Base-by-base conservation (phyloP, 2,329 filamentous ascomycete genomes). In the Daldinia eschscholtzii region DNA sequence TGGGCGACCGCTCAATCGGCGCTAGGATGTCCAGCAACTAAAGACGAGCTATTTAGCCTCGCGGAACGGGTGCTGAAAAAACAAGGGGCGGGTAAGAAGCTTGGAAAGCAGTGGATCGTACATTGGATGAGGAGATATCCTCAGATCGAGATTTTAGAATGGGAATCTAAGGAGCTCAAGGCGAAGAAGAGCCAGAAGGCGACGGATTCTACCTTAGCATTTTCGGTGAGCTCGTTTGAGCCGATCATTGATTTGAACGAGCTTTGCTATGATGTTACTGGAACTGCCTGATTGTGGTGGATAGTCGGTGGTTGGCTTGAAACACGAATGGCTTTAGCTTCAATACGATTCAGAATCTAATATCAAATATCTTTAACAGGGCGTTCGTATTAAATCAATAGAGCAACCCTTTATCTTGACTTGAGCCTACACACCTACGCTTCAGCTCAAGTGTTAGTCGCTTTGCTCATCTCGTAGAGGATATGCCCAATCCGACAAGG, bases 61-160 rank as follows among this genome's bases (percentile, higher is more conserved):
- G 76, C 74, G 1, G 70, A 73, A 9, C 69, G 64, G 10, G 74
- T 74, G 13, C 37, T 75, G 42, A 61, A 56, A 57, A 75, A 72
- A 12, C 67, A 72, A 33, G 68, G 63, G 0, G 26, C 46, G 10
- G 69, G 63, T 12, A 70, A 68, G 48, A 70, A 50, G 42, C 61
- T 76, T 4, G 75, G 75, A 13, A 76, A 74, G 61, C 74, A 75
- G 64, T 76, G 75, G 75, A 72, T 77, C 23, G 66, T 57, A 6
- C 74, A 77, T 30, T 77, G 72, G 72, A 71, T 74, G 65, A 69
- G 71, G 50, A 55, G 74, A 28, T 73, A 74, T 48, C 72, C 73
- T 12, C 46, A 72, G 3, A 57, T 75, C 53, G 65, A 70, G 26
- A 68, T 72, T 5, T 53, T 73, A 6, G 73, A 74, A 26, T 73